A percentile compares a stretch with the other conserved stretches of the same genome.
These are phyloP conservation scores for Paecilomyces sp. DNA, from an alignment of 2,329 filamentous ascomycete genomes.

Conservation along the genomic window DNA sequence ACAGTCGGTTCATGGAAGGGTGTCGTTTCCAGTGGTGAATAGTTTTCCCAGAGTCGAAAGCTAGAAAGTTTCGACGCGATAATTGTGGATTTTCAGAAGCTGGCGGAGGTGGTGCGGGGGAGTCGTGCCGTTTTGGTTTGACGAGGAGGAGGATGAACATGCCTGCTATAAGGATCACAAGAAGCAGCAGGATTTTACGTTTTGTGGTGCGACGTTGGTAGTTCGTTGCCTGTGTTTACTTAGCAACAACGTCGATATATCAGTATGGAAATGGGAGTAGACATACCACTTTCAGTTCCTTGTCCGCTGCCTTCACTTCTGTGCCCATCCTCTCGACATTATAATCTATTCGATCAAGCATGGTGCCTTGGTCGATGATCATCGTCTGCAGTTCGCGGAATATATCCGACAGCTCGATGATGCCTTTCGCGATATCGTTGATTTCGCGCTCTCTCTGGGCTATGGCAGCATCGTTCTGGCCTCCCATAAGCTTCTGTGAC, in stretches of 20 bases:
- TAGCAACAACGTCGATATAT: background rate
- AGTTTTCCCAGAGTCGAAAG: conserved; percentile 7
- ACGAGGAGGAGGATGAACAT: conserved; percentile 77
- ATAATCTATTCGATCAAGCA: conserved; percentile 93
- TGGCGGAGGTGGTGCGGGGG: conserved; percentile 14
- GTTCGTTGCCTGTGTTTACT: conserved; percentile 54
- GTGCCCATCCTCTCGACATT: conserved; percentile 94
- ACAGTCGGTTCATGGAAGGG: conserved; percentile 14
- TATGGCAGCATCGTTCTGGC: conserved; percentile 73
- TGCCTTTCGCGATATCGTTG: conserved; percentile 94
- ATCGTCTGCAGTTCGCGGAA: conserved; percentile 95
- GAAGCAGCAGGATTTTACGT: conserved; percentile 84
- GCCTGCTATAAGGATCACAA: conserved; percentile 75
- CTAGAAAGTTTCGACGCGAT: conserved; percentile 10
- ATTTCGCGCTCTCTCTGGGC: conserved; percentile 92
- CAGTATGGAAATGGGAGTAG: background rate
- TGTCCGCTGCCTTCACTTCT: conserved; percentile 87
- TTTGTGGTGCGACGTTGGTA: conserved; percentile 88
- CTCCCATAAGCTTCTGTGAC: conserved; percentile 43
- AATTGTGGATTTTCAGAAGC: conserved; percentile 15
- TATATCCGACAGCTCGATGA: conserved; percentile 93
- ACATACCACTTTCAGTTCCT: conserved; percentile 71
- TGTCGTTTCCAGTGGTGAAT: conserved; percentile 16
- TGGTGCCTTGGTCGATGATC: conserved; percentile 87
- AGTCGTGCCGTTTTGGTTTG: conserved; percentile 57